phyloP scores from a whole-genome alignment of 441 rosid genomes.

The Syzygium syzygioides region DNA sequence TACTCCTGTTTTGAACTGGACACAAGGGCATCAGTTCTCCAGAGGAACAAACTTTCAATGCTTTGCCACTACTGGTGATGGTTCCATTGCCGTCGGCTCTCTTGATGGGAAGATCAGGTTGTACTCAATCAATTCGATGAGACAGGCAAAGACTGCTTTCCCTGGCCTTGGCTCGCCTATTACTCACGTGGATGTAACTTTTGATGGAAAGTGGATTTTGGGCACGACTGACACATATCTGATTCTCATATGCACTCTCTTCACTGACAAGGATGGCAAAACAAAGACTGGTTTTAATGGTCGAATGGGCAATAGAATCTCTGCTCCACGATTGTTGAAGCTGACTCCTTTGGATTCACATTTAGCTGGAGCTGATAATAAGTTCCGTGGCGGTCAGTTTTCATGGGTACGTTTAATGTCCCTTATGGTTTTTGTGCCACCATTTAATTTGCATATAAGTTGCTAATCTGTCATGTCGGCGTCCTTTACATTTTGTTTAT shows the following conservation, averaged over 20 bases:
- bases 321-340: constrained; percentile 90
- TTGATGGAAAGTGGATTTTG: constrained; percentile 92
- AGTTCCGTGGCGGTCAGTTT: constrained; percentile 86
- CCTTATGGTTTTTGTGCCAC: background rate
- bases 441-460: background rate
- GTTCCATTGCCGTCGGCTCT: constrained; percentile 91
- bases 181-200: constrained; percentile 92
- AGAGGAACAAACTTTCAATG: constrained; percentile 96
- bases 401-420: constrained; percentile 67
- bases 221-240: constrained; percentile 90
- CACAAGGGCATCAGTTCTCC: constrained; percentile 90
- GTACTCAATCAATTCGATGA: constrained; percentile 76
- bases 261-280: constrained; percentile 76
- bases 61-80: constrained; percentile 94
- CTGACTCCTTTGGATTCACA: constrained; percentile 82
- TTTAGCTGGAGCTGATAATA: constrained; percentile 71
- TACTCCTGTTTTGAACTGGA: constrained; percentile 78
- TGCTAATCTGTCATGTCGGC: background rate
- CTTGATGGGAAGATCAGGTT: constrained; percentile 90
- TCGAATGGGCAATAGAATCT: constrained; percentile 92
- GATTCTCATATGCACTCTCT: constrained; percentile 80
- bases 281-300: constrained; percentile 84
- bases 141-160: constrained; percentile 94
- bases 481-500: background rate
- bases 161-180: constrained; percentile 96